Base-by-base conservation (phyloP, 2,329 filamentous ascomycete genomes). In the Atkinsonella hypoxylon region DNA sequence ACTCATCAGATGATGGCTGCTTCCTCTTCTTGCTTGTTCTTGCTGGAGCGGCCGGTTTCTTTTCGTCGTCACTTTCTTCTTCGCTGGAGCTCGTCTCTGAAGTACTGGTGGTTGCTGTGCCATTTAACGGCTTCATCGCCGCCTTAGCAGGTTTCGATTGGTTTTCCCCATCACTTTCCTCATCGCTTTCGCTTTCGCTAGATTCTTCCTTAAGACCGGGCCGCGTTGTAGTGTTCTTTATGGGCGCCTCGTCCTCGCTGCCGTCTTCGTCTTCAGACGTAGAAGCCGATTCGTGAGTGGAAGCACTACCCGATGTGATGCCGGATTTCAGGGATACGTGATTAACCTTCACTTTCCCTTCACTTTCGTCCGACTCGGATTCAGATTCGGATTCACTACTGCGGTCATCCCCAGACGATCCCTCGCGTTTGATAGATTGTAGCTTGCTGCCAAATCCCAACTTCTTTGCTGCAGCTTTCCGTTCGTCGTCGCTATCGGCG, bases 401-500 rank as follows among this genome's bases (percentile, higher is more conserved):
- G 38, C 62, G 64, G 32, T 64, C 63, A 51, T 61, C 55, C 36
- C 58, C 57, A 8, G 57, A 53, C 30, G 55, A 30, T 50, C 64
- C 56, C 40, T 53, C 31, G 10, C 48, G 18, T 32, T 52, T 42
- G 17, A 43, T 2, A n/a, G 52, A 20, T 11, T 30, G 41, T 10
- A 45, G 40, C 22, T 57, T 52, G 26, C 55, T 56, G 34, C 42
- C 31, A 26, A 51, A 41, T n/a, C 51, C 47, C 38, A n/a, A 20
- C 3, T 53, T 57, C 34, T 61, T 63, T 32, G 59, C 54, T 17
- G 61, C 54, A 38, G 62, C 55, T 45, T 61, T 61, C 50, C 64
- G 64, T 53, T 70, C 69, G 57, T 57, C 64, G 56, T 71, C 67
- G 57, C 69, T 71, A 51, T 71, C 69, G 58, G 67, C 67, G 52